A percentile compares a stretch with the other conserved stretches of the same genome.
Conservation (phyloP, 2,329 filamentous ascomycete genomes). For the Xylaria polymorpha region DNA sequence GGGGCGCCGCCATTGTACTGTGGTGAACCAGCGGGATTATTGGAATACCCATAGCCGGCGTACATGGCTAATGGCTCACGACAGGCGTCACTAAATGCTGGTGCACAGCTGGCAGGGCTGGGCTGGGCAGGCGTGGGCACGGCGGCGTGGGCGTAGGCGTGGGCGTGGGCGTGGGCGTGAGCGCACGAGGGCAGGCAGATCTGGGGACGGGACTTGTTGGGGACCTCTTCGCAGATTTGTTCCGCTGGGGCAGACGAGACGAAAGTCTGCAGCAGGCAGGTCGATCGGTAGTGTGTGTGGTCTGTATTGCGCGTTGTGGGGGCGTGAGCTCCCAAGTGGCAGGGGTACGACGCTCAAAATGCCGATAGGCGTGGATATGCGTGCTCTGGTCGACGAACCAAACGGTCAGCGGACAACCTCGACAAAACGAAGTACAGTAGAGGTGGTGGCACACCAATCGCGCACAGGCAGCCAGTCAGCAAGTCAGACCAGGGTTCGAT, state of each 20-base stretch:
- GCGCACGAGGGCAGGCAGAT: slow-evolving; percentile 41
- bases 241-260: slow-evolving; percentile 41
- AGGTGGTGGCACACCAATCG: slow-evolving; percentile 34
- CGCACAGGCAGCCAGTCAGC: slow-evolving; percentile 26
- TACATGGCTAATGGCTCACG: slow-evolving; percentile 66
- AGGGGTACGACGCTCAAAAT: slow-evolving; percentile 48
- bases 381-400: slow-evolving; percentile 18
- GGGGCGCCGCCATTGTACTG: slow-evolving; percentile 62
- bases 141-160: slow-evolving; percentile 33
- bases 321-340: slow-evolving; percentile 45
- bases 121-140: slow-evolving; percentile 43
- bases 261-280: slow-evolving; percentile 37
- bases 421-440: slow-evolving; percentile 26
- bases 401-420: slow-evolving; percentile 28
- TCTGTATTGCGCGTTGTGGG: slow-evolving; percentile 48
- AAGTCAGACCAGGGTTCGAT: slow-evolving; percentile 24
- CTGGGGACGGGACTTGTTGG: slow-evolving; percentile 47
- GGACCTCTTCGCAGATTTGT: slow-evolving; percentile 44
- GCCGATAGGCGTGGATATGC: slow-evolving; percentile 27
- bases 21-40: slow-evolving; percentile 59
- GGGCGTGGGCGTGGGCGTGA: slow-evolving; percentile 21
- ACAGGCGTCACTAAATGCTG: slow-evolving; percentile 47
- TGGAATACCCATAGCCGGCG: slow-evolving; percentile 65
- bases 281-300: slow-evolving; percentile 29
- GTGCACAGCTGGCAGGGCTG: slow-evolving; percentile 49